phyloP scores from a whole-genome alignment of 2,329 filamentous ascomycete genomes.

The Neodidymelliopsis sp. region DNA sequence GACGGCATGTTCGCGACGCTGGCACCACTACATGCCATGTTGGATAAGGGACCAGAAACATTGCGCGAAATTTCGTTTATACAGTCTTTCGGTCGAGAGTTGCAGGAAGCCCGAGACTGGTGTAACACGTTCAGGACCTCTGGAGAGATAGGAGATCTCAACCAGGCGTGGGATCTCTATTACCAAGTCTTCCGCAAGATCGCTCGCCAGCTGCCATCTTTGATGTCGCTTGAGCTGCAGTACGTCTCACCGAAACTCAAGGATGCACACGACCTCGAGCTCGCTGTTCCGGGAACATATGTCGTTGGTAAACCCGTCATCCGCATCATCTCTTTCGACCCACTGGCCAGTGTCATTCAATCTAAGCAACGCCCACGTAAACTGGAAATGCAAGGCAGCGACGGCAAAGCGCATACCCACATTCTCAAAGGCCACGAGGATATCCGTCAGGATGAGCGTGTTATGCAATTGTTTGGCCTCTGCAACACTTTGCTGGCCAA shows the following conservation, averaged over 20 bases:
- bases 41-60: conserved; percentile 91
- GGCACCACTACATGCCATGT: conserved; percentile 86
- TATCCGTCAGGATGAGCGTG: conserved; percentile 97
- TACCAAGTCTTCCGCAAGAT: conserved; percentile 98
- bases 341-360: conserved; percentile 88
- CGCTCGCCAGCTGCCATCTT: conserved; percentile 87
- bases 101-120: conserved; percentile 95
- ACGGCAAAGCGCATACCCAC: conserved; percentile 87
- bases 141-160: conserved; percentile 91
- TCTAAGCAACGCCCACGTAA: conserved; percentile 96
- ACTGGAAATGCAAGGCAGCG: conserved; percentile 85
- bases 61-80: conserved; percentile 96
- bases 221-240: conserved; percentile 90
- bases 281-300: conserved; percentile 97
- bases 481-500: conserved; percentile 94
- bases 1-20: conserved; percentile 96
- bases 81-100: conserved; percentile 93
- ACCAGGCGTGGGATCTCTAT: conserved; percentile 98
- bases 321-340: conserved; percentile 87
- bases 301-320: conserved; percentile 80
- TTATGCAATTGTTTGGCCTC: conserved; percentile 98
- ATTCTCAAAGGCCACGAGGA: conserved; percentile 98
- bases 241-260: conserved; percentile 97
- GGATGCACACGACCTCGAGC: conserved; percentile 81
- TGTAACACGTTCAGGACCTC: conserved; percentile 90